Evolutionary conservation across 768 basidiomycete species (phyloP).

Genomic region (Russula lepida): DNA sequence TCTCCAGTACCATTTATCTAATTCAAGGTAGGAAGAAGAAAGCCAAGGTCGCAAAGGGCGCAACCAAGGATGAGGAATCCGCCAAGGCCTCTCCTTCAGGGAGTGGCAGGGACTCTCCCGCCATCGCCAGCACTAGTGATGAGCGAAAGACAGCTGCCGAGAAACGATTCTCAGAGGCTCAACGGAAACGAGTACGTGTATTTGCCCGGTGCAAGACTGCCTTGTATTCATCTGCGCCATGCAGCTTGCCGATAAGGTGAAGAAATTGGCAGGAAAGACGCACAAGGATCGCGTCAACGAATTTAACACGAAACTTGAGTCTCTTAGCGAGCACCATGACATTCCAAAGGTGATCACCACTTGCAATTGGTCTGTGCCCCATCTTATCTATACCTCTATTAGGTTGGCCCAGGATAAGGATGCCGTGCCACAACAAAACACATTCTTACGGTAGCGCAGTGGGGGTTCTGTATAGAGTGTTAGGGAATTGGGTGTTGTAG

Average conservation of each 20-base stretch:
- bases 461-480: not conserved
- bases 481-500: constrained; percentile 19
- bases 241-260: constrained; percentile 70
- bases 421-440: constrained; percentile 1
- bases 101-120: constrained; percentile 55
- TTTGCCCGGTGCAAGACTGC: not conserved
- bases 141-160: constrained; percentile 80
- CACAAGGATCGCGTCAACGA: constrained; percentile 93
- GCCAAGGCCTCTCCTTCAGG: constrained; percentile 40
- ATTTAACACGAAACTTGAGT: constrained; percentile 80
- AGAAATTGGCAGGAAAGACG: constrained; percentile 70
- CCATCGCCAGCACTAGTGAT: constrained; percentile 34
- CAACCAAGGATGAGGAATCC: constrained; percentile 35
- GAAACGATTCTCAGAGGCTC: constrained; percentile 80
- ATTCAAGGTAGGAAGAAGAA: constrained; percentile 68
- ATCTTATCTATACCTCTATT: constrained; percentile 10
- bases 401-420: constrained; percentile 85
- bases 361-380: constrained; percentile 1
- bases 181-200: constrained; percentile 56
- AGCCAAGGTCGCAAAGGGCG: constrained; percentile 37
- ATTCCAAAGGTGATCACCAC: constrained; percentile 67
- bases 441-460: not conserved
- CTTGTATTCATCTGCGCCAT: constrained; percentile 9
- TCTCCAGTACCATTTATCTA: not conserved
- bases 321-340: constrained; percentile 88